phyloP scores from a whole-genome alignment of 768 basidiomycete species.

The Pulveroboletus frians region DNA sequence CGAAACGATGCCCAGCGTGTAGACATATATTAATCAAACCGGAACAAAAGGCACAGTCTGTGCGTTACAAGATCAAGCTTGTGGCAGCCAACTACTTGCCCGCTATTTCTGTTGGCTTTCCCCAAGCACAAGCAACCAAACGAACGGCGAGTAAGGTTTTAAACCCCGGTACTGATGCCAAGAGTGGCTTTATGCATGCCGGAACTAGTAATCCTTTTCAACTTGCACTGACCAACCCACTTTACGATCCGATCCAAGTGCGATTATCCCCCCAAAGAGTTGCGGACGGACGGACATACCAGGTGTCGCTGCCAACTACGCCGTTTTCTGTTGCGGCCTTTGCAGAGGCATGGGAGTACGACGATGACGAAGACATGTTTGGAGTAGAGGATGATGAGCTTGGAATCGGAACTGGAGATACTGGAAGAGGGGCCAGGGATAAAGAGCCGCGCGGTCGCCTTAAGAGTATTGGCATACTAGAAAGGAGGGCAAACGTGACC shows the following conservation, averaged over 20 bases:
- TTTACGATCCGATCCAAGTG: slow-evolving; percentile 94
- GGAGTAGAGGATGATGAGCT: slow-evolving; percentile 41
- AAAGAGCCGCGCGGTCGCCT: slow-evolving; percentile 44
- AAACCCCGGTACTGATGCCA: slow-evolving; percentile 35
- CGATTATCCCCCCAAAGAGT: slow-evolving; percentile 72
- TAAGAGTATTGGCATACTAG: slow-evolving; percentile 75
- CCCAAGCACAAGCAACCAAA: slow-evolving; percentile 44
- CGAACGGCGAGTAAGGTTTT: slow-evolving; percentile 34
- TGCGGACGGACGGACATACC: slow-evolving; percentile 48
- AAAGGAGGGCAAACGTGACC: slow-evolving; percentile 86
- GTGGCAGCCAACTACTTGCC: slow-evolving; percentile 95
- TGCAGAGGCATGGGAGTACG: slow-evolving; percentile 97
- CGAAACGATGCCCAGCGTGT: slow-evolving; percentile 92
- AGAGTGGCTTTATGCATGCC: slow-evolving; percentile 49
- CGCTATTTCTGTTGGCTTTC: slow-evolving; percentile 67
- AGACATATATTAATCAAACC: slow-evolving; percentile 98
- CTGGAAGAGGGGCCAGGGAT: slow-evolving; percentile 37
- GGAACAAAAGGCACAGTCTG: slow-evolving; percentile 92
- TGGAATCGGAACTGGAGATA: slow-evolving; percentile 28
- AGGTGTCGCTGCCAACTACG: slow-evolving; percentile 70
- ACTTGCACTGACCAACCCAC: slow-evolving; percentile 86
- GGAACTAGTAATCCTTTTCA: slow-evolving; percentile 84
- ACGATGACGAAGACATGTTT: slow-evolving; percentile 87
- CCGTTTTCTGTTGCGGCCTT: slow-evolving; percentile 84
- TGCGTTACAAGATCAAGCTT: slow-evolving; percentile 95